Base-by-base conservation (phyloP, 257 asterid genomes). In the Craterostigma plantagineum region DNA sequence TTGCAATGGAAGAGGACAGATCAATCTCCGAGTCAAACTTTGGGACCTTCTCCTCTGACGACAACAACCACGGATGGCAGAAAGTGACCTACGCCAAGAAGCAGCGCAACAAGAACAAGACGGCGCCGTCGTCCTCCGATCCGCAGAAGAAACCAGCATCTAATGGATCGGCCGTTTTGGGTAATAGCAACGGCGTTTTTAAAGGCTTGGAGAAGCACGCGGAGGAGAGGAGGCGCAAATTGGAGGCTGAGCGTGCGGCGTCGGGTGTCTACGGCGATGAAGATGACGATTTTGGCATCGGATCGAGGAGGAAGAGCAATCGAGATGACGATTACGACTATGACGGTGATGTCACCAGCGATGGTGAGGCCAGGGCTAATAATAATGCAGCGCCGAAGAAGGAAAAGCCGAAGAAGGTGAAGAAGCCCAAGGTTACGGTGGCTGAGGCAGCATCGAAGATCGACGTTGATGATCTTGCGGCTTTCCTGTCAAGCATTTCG, bases 371-470 rank as follows among this genome's bases (percentile, higher is more conserved):
- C 7, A 14, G 57, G 67, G 68, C 52, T 52, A 72, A 70, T 45
- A 71, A 27, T 8, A 55, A 42, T 42, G 81, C 52, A 52, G 78
- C 33, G 52, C 59, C 49, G 49, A 73, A 72, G 72, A 74, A 66
- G 69, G 90, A 80, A 62, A 78, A 80, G 72, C 56, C 47, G 4
- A 78, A 78, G 71, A 76, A 81, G 58, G 72, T 35, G 18, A 76
- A 79, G 76, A 81, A 70, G 64, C 76, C 76, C 4, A 86, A 77
- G 64, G 63, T 81, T 38, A 66, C 81, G 7, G 74, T 81, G 38
- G 63, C 77, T 30, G 91, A 81, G 68, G 94, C 96, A 4, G 91
- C 96, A 1, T 69, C 62, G 4, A 71, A 69, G 79, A 75, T 86
- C 47, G 84, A 81, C 35, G 68, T 70, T 9, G 60, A 60, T 54